Evolutionary conservation across 2,329 filamentous ascomycete genomes (phyloP).

Genomic region (Aaosphaeria arxii): DNA sequence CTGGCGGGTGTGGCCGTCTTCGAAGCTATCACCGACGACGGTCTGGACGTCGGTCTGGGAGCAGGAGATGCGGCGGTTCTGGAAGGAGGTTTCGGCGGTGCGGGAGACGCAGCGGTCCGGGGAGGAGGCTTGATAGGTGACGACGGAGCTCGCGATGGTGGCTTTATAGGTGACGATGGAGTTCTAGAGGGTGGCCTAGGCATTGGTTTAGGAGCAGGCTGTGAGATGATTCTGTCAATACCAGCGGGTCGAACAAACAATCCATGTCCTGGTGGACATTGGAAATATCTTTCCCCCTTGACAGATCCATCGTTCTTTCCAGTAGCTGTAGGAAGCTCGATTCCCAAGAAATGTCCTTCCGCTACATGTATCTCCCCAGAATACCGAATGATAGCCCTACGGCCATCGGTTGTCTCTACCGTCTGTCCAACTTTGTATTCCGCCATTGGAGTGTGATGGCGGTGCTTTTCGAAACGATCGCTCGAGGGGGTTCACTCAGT

Average conservation of each 20-base stretch:
- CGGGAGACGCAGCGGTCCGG: neutral
- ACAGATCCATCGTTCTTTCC: conserved; percentile 96
- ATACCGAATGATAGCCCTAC: conserved; percentile 75
- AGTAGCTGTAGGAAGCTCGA: conserved; percentile 76
- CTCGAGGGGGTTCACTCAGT: neutral
- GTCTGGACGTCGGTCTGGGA: neutral
- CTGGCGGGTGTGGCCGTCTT: neutral
- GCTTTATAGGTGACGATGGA: neutral
- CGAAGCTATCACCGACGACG: neutral
- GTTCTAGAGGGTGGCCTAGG: conserved; percentile 1
- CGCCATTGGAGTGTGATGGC: conserved; percentile 13
- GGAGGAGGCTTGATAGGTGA: neutral
- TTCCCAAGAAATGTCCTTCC: conserved; percentile 80
- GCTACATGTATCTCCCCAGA: conserved; percentile 77
- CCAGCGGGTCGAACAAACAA: conserved; percentile 83
- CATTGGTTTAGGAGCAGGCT: conserved; percentile 39
- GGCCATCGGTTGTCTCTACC: conserved; percentile 75
- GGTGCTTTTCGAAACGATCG: neutral
- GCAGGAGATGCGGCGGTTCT: neutral
- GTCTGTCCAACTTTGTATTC: conserved; percentile 59
- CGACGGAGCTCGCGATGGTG: neutral
- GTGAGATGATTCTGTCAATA: conserved; percentile 53
- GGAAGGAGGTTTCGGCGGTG: neutral
- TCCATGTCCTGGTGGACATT: conserved; percentile 67
- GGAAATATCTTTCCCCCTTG: conserved; percentile 81